A percentile compares a stretch with the other conserved stretches of the same genome.
These are phyloP conservation scores for Peterozyma xylosa DNA, from an alignment of 805 yeast genomes.

Conservation along the genomic window DNA sequence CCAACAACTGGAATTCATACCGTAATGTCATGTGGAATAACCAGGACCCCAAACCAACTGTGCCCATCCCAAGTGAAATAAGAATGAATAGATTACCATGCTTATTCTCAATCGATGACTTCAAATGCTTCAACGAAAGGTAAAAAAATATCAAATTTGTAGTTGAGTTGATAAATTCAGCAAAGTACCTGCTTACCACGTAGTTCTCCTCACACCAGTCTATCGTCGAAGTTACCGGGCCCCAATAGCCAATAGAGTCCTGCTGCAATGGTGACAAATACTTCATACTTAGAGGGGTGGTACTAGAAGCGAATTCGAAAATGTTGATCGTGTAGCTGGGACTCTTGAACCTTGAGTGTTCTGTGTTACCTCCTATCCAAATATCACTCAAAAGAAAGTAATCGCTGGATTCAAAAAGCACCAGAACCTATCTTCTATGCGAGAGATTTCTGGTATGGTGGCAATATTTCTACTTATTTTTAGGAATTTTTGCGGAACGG, in stretches of 20 bases:
- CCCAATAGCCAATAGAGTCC: slow-evolving; percentile 57
- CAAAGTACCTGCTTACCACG: slow-evolving; percentile 76
- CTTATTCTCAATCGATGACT: slow-evolving; percentile 47
- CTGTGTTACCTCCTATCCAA: too few relatives aligned
- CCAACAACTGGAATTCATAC: slow-evolving; percentile 81
- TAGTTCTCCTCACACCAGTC: slow-evolving; percentile 98
- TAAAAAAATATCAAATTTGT: slow-evolving; percentile 56
- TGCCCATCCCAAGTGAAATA: slow-evolving; percentile 66
- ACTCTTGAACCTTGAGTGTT: too few relatives aligned
- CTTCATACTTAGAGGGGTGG: too few relatives aligned
- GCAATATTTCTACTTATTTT: too few relatives aligned
- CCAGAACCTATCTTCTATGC: too few relatives aligned
- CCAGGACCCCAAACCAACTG: slow-evolving; percentile 92
- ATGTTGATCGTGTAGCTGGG: too few relatives aligned
- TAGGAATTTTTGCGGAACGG: too few relatives aligned
- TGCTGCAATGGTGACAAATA: not conserved
- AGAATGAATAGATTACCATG: slow-evolving; percentile 64
- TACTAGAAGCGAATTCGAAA: too few relatives aligned
- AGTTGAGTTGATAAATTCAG: slow-evolving; percentile 84
- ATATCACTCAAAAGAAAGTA: too few relatives aligned
- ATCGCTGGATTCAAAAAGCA: too few relatives aligned
- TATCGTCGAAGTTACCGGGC: slow-evolving; percentile 78
- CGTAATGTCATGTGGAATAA: slow-evolving; percentile 88
- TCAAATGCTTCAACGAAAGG: slow-evolving; percentile 27
- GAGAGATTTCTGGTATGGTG: too few relatives aligned